Base-by-base conservation (phyloP, 1,284 basidiomycete species). In the Boletus hoseneyae region DNA sequence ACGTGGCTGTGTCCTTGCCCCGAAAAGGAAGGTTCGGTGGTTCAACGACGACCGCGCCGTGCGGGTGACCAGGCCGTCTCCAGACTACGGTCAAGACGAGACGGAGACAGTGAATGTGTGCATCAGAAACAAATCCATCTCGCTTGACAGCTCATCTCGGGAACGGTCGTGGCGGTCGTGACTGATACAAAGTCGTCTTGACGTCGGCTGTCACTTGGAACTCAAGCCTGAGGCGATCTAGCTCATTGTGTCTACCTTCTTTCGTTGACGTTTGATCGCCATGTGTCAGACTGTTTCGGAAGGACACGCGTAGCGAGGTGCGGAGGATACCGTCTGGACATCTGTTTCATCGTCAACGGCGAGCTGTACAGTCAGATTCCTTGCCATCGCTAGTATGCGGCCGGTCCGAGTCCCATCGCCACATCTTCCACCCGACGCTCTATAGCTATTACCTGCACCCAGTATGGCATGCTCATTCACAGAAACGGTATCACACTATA, bases 11-110 rank as follows among this genome's bases (percentile, higher is more conserved):
- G 50, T 18, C 0, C 0, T 21, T 40, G 30, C 43, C 64, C 49
- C 30, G 37, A 57, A 65, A 61, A 66, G 64, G 62, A 65, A 64
- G 60, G 60, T 60, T 44, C 59, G 64, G 64, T 63, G 18, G 61
- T 63, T 65, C 41, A 32, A 27, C 8, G 27, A 10, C 27, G 27
- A 9, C 4, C 25, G 25, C 21, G 6, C 21, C n/a, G n/a, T 23
- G 21, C 21, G 11, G 29, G 29, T 30, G 29, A 30, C 29, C 12
- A 30, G 10, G 10, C 29, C 29, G 29, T 30, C 29, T 30, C 29
- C 29, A 30, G 29, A 30, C 29, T 30, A 30, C 29, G 30, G 30
- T 32, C 30, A 32, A 12, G 4, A 32, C 30, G 30, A 32, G 30
- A 32, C 27, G 27, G 27, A 27, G 27, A 32, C 30, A 15, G 30